A percentile compares a stretch with the other conserved stretches of the same genome.
Evolutionary conservation across 208 protist species (phyloP).

Genomic region (Leishmania martiniquensis): DNA sequence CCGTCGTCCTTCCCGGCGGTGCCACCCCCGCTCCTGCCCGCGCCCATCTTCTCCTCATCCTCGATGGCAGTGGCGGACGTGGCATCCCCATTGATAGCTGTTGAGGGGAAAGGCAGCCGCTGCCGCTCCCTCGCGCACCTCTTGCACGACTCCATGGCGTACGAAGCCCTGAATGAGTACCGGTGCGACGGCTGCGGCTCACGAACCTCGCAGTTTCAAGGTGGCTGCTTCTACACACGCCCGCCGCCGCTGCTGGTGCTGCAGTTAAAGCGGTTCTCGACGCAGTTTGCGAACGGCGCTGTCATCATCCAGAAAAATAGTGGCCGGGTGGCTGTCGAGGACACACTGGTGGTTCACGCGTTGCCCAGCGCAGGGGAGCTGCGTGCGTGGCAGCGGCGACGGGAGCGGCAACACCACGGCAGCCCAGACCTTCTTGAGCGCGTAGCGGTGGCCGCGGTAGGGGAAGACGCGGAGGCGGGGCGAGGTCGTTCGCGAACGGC

Average conservation of each 20-base stretch:
- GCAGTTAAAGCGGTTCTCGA: slow-evolving; percentile 81
- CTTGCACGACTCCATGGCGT: slow-evolving; percentile 48
- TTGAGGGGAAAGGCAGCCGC: slow-evolving; percentile 19
- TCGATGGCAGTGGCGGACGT: background rate
- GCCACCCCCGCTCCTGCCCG: background rate
- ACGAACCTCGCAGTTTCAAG: slow-evolving; percentile 48
- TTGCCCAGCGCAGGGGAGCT: slow-evolving; percentile 25
- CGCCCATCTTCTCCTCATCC: background rate
- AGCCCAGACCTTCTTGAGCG: background rate
- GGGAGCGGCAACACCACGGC: background rate
- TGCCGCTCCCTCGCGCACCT: slow-evolving; percentile 38
- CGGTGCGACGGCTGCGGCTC: slow-evolving; percentile 64
- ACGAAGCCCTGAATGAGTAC: slow-evolving; percentile 61
- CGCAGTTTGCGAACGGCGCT: slow-evolving; percentile 40
- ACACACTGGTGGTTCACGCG: slow-evolving; percentile 28
- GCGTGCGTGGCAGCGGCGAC: background rate
- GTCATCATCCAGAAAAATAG: slow-evolving; percentile 33
- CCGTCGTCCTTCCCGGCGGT: background rate
- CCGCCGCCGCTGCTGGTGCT: slow-evolving; percentile 60
- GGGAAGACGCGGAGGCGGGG: background rate
- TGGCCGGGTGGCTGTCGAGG: slow-evolving; percentile 23
- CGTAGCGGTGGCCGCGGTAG: background rate
- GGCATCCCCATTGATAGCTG: background rate
- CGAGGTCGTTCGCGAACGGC: background rate
- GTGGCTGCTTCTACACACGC: slow-evolving; percentile 61